A percentile compares a stretch with the other conserved stretches of the same genome.
Evolutionary conservation across 2,329 filamentous ascomycete genomes (phyloP).

Genomic region (Beauveria caledonica): DNA sequence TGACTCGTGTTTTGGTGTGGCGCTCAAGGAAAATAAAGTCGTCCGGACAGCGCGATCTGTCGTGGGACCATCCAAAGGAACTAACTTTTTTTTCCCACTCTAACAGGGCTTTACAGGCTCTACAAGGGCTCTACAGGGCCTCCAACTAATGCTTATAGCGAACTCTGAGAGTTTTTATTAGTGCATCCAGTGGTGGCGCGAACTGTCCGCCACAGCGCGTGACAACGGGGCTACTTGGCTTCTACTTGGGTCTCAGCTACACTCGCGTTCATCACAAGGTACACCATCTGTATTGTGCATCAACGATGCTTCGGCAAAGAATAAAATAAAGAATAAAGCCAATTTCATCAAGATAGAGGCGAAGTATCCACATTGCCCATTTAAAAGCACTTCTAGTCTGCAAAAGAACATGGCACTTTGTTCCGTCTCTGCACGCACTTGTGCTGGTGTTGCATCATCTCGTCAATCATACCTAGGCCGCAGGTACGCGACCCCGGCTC

Average conservation of each 20-base stretch:
- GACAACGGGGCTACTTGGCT: slow-evolving; percentile 8
- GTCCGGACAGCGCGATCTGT: neutral
- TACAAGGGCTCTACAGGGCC: neutral
- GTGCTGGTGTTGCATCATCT: neutral
- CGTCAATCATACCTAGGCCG: neutral
- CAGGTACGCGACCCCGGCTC: neutral
- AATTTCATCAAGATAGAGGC: neutral
- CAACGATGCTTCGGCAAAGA: neutral
- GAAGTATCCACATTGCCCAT: neutral
- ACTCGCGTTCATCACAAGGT: neutral
- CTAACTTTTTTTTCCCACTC: neutral
- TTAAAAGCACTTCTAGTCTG: neutral
- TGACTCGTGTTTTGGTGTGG: neutral
- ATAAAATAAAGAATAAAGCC: neutral
- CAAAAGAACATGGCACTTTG: neutral
- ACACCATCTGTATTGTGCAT: neutral
- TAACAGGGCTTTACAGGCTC: too few relatives aligned
- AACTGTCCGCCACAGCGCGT: slow-evolving; percentile 3
- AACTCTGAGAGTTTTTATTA: neutral
- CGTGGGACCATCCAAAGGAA: neutral
- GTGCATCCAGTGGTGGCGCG: slow-evolving; percentile 1
- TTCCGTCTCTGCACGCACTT: neutral
- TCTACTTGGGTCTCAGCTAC: neutral
- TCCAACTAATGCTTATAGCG: neutral
- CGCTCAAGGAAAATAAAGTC: neutral